These are phyloP conservation scores for Nemania sp. DNA, from an alignment of 2,329 filamentous ascomycete genomes.

Conservation along the genomic window DNA sequence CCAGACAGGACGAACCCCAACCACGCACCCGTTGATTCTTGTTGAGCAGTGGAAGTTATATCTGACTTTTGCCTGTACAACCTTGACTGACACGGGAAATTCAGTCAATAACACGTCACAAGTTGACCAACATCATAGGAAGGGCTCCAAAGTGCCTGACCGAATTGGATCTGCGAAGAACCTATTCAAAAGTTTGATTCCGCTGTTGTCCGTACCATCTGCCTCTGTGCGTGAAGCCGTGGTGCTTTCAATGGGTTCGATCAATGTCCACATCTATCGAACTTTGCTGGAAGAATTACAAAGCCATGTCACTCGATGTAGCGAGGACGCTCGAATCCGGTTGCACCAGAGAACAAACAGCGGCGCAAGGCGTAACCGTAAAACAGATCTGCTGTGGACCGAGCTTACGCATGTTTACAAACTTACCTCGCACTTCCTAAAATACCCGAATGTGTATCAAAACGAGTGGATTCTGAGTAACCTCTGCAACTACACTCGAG, in stretches of 20 bases:
- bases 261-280: constrained; percentile 91
- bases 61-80: constrained; percentile 95
- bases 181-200: constrained; percentile 89
- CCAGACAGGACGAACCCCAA: constrained; percentile 59
- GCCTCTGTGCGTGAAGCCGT: constrained; percentile 85
- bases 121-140: constrained; percentile 76
- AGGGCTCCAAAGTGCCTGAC: constrained; percentile 73
- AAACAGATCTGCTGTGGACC: constrained; percentile 84
- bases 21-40: constrained; percentile 80
- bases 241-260: constrained; percentile 88
- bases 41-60: constrained; percentile 99
- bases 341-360: constrained; percentile 87
- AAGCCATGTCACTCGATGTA: constrained; percentile 81
- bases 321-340: constrained; percentile 83
- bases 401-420: constrained; percentile 97
- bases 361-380: constrained; percentile 77
- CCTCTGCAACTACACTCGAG: constrained; percentile 85
- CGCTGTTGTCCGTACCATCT: constrained; percentile 79
- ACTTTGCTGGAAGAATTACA: constrained; percentile 89
- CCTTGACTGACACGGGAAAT: constrained; percentile 80
- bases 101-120: constrained; percentile 60
- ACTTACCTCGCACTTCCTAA: constrained; percentile 86
- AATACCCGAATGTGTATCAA: constrained; percentile 74
- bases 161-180: constrained; percentile 87
- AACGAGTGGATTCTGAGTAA: constrained; percentile 92